Conservation (phyloP, 805 yeast species). For the Diddensiella transvaalensis region DNA sequence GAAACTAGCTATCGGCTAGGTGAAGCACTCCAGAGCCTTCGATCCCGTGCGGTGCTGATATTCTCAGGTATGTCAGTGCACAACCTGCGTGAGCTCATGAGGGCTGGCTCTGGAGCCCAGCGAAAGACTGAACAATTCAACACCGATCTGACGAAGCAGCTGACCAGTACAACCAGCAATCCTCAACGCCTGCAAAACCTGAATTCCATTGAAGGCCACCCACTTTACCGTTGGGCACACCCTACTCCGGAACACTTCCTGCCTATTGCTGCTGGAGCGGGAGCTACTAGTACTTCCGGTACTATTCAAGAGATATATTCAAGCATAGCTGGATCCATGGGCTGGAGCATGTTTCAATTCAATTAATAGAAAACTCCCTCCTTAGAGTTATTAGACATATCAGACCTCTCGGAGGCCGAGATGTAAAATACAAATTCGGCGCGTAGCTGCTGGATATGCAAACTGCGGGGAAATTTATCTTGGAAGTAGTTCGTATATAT, state of each 20-base stretch:
- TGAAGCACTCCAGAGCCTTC: conserved; percentile 45
- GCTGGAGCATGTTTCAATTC: conserved; percentile 59
- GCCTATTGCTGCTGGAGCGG: conserved; percentile 62
- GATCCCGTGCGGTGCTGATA: conserved; percentile 51
- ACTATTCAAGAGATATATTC: conserved; percentile 45
- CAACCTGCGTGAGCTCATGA: conserved; percentile 56
- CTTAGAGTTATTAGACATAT: too few species aligned
- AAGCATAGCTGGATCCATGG: conserved; percentile 44
- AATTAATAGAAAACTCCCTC: neutral
- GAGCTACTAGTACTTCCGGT: conserved; percentile 40
- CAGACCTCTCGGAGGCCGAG: too few species aligned
- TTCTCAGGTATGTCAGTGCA: conserved; percentile 81
- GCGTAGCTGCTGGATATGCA: too few species aligned
- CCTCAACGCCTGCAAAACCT: conserved; percentile 39
- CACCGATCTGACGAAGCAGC: conserved; percentile 32
- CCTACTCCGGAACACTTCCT: conserved; percentile 75
- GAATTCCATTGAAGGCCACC: conserved; percentile 33
- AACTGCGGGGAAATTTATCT: too few species aligned
- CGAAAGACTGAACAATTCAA: conserved; percentile 41
- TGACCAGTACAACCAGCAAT: conserved; percentile 41
- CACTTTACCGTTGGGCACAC: conserved; percentile 48
- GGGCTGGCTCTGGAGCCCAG: conserved; percentile 17
- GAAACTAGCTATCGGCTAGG: conserved; percentile 51
- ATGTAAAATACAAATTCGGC: too few species aligned
- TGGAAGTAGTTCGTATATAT: too few species aligned